phyloP scores from a whole-genome alignment of 176 grass and related monocot species.

The Alopecurus myosuroides region DNA sequence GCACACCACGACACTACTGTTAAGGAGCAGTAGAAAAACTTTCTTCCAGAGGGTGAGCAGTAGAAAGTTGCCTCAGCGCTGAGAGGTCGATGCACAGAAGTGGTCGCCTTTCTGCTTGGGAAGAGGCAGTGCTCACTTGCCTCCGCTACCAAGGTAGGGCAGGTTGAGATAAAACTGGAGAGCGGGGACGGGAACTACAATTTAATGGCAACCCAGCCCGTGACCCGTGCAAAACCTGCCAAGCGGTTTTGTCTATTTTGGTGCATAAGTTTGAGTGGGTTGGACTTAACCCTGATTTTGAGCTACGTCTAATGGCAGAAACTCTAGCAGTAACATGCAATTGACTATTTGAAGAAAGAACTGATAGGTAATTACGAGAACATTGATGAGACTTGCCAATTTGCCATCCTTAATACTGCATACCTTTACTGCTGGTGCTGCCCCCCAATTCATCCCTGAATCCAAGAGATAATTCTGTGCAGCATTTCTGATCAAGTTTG shows the following conservation, averaged over 20 bases:
- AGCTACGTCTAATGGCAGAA: background rate
- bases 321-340: background rate
- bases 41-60: background rate
- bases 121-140: background rate
- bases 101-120: background rate
- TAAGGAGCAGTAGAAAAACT: background rate
- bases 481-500: constrained; percentile 84
- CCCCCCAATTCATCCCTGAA: constrained; percentile 84
- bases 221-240: background rate
- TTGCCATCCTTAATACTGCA: constrained; percentile 9
- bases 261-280: background rate
- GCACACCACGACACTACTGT: background rate
- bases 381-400: background rate
- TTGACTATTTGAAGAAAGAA: background rate
- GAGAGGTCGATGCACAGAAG: background rate
- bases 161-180: background rate
- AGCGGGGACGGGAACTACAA: background rate
- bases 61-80: background rate
- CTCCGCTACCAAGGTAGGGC: background rate
- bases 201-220: background rate
- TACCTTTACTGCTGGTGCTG: constrained; percentile 88
- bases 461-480: constrained; percentile 83
- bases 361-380: background rate
- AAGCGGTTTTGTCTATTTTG: background rate
- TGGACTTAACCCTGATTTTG: background rate